A percentile compares a stretch with the other conserved stretches of the same genome.
phyloP scores from a whole-genome alignment of 2,329 filamentous ascomycete genomes.

The Aureobasidium sp. region DNA sequence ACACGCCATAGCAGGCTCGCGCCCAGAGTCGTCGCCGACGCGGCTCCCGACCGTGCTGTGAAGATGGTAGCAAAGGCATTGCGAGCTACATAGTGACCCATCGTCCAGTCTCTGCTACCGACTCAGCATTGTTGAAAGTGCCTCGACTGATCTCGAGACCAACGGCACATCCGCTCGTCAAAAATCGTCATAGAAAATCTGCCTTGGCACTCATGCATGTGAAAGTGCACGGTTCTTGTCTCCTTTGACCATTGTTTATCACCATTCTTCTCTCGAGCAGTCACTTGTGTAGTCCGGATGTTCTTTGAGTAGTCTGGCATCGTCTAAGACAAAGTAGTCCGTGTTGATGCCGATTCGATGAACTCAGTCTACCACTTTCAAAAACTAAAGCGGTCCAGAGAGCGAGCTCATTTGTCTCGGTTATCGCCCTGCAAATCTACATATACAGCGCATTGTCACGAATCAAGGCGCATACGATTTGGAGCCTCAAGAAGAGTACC shows the following conservation, averaged over 20 bases:
- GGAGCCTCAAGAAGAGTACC: neutral
- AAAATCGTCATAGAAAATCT: slow-evolving; percentile 13
- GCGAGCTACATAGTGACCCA: slow-evolving; percentile 13
- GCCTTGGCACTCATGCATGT: slow-evolving; percentile 9
- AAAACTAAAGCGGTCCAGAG: neutral
- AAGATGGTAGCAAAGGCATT: slow-evolving; percentile 9
- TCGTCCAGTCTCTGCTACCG: slow-evolving; percentile 8
- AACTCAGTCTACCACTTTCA: no score
- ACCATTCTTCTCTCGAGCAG: neutral
- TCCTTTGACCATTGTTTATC: neutral
- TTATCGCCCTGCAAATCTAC: neutral
- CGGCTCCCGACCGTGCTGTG: neutral
- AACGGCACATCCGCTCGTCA: neutral
- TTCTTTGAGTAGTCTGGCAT: no score
- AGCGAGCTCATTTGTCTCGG: neutral
- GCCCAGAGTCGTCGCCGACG: neutral
- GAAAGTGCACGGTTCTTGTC: neutral
- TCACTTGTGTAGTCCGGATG: neutral
- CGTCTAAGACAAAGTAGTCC: no score
- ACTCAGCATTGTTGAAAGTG: slow-evolving; percentile 13
- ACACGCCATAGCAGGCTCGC: neutral
- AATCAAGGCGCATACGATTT: neutral
- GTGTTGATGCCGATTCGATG: no score
- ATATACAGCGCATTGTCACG: neutral
- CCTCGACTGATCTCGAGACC: neutral